Conservation (phyloP, 2,329 filamentous ascomycete species). For the Beauveria scarabaeidicola region DNA sequence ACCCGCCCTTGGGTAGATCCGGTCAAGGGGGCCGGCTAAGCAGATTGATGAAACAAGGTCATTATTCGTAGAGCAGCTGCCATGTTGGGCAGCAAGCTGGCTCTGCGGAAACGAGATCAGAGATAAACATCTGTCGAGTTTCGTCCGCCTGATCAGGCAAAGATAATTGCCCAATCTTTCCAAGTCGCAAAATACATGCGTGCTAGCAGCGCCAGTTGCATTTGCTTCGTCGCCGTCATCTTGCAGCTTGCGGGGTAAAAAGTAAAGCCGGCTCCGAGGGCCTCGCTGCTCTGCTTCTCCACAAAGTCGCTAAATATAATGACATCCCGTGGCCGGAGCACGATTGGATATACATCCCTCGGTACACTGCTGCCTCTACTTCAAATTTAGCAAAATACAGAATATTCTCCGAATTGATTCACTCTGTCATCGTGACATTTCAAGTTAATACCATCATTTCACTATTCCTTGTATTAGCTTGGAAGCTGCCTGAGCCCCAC, state of each 20-base stretch:
- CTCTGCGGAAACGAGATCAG: neutral
- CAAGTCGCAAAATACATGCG: too few species aligned
- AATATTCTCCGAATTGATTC: too few species aligned
- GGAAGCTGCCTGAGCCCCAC: constrained; percentile 5
- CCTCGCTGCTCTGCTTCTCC: neutral
- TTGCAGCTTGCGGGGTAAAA: constrained; percentile 4
- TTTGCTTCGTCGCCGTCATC: neutral
- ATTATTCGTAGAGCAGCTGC: neutral
- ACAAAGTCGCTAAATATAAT: neutral
- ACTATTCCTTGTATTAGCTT: neutral
- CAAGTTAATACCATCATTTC: too few species aligned
- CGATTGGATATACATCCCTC: too few species aligned
- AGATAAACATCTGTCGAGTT: neutral
- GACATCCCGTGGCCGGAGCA: neutral
- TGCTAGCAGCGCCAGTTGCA: too few species aligned
- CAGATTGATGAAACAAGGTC: too few species aligned
- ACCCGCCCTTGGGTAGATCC: neutral
- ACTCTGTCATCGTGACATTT: too few species aligned
- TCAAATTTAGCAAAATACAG: neutral
- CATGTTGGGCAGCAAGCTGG: neutral
- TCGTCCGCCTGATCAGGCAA: neutral
- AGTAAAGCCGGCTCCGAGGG: constrained; percentile 9
- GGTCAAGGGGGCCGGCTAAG: neutral
- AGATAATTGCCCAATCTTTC: too few species aligned
- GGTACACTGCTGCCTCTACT: too few species aligned